Evolutionary conservation across 2,329 filamentous ascomycete genomes (phyloP).

Genomic region (Teratosphaeria epicoccoides): DNA sequence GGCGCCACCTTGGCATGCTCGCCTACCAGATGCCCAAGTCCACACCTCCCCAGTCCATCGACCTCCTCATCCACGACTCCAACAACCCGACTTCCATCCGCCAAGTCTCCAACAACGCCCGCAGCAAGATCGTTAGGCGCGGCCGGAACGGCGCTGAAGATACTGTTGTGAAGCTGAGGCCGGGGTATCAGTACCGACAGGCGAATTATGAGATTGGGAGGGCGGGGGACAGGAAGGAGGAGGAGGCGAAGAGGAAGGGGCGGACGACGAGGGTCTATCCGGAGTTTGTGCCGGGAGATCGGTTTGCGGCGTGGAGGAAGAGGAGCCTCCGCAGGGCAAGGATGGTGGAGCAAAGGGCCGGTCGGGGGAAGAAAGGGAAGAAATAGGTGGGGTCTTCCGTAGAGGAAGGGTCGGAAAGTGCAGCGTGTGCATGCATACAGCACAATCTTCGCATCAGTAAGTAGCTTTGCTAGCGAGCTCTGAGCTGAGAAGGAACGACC

Average conservation of each 20-base stretch:
- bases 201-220: conserved; percentile 59
- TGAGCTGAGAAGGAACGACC: too few species aligned
- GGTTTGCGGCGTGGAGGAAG: conserved; percentile 58
- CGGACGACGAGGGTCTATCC: conserved; percentile 5
- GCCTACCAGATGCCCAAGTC: conserved; percentile 32
- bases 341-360: conserved; percentile 10
- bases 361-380: not conserved
- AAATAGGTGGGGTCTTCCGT: not conserved
- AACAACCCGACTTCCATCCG: conserved; percentile 9
- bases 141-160: conserved; percentile 10
- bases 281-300: conserved; percentile 46
- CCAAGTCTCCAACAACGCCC: conserved; percentile 14
- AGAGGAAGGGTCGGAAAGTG: not conserved
- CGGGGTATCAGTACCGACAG: conserved; percentile 53
- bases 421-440: not conserved
- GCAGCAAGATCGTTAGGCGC: conserved; percentile 23
- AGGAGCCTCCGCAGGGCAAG: conserved; percentile 39
- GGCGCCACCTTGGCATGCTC: conserved; percentile 65
- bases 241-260: conserved; percentile 43
- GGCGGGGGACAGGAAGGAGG: conserved; percentile 44
- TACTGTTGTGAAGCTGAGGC: conserved; percentile 33
- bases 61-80: conserved; percentile 9
- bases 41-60: conserved; percentile 6
- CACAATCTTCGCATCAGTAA: too few species aligned
- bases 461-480: too few species aligned